Evolutionary conservation across 2,329 filamentous ascomycete species (phyloP).

Genomic region (Microdochium bolleyi): DNA sequence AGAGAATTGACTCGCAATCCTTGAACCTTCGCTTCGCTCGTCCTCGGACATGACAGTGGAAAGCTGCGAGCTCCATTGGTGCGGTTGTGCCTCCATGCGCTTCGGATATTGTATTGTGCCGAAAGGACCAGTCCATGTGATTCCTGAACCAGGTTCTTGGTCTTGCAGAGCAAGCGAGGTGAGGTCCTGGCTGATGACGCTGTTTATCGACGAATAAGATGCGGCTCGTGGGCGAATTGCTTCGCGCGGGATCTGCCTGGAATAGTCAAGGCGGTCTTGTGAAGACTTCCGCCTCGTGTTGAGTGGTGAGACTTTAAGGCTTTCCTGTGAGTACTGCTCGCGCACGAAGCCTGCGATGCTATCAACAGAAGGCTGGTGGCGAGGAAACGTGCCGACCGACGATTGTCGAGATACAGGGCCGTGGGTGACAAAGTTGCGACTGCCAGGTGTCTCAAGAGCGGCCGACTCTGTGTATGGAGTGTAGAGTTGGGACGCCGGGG

Average conservation of each 20-base stretch:
- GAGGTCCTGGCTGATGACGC: constrained; percentile 42
- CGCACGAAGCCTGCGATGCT: constrained; percentile 22
- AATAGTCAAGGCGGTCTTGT: constrained; percentile 39
- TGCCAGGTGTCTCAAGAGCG: constrained; percentile 22
- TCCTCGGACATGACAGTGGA: constrained; percentile 58
- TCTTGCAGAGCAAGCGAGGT: constrained; percentile 22
- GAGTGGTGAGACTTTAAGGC: constrained; percentile 48
- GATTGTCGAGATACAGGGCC: constrained; percentile 10
- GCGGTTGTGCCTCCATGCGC: constrained; percentile 38
- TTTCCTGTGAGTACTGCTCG: constrained; percentile 51
- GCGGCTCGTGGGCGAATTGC: constrained; percentile 37
- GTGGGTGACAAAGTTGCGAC: constrained; percentile 45
- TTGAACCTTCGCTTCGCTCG: constrained; percentile 43
- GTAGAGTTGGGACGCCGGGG: constrained; percentile 21
- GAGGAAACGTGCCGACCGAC: constrained; percentile 7
- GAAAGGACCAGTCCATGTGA: not conserved
- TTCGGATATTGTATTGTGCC: not conserved
- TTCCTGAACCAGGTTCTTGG: constrained; percentile 28
- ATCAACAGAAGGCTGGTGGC: constrained; percentile 22
- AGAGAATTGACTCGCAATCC: constrained; percentile 36
- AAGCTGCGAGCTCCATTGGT: constrained; percentile 57
- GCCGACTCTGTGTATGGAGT: constrained; percentile 1
- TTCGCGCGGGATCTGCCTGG: constrained; percentile 43
- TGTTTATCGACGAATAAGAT: constrained; percentile 49
- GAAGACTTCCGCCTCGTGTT: constrained; percentile 37